Evolutionary conservation across 1,284 basidiomycete genomes (phyloP).

Genomic region (Malassezia caprae): DNA sequence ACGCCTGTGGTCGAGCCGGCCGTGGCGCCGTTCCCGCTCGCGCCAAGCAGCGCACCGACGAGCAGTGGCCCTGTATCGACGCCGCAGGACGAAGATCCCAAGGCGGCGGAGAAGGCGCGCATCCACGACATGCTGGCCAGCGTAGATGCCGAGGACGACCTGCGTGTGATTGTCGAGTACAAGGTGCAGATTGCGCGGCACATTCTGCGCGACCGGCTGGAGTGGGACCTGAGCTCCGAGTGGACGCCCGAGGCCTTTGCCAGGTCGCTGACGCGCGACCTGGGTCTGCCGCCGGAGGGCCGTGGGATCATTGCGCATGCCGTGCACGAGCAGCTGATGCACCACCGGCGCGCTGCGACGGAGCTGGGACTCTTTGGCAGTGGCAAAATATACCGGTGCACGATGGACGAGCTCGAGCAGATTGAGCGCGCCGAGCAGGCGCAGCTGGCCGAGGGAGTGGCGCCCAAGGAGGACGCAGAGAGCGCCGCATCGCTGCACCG

Average conservation of each 20-base stretch:
- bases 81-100: not conserved
- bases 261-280: slow-evolving; percentile 66
- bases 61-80: not conserved
- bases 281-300: slow-evolving; percentile 79
- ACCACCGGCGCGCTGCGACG: slow-evolving; percentile 81
- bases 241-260: slow-evolving; percentile 84
- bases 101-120: slow-evolving; percentile 6
- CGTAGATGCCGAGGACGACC: slow-evolving; percentile 34
- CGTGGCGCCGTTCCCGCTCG: not conserved
- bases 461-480: slow-evolving; percentile 14
- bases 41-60: not conserved
- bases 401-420: slow-evolving; percentile 27
- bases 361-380: slow-evolving; percentile 75
- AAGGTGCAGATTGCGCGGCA: slow-evolving; percentile 92
- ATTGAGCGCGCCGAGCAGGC: slow-evolving; percentile 38
- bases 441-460: slow-evolving; percentile 43
- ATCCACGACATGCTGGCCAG: slow-evolving; percentile 18
- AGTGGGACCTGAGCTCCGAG: slow-evolving; percentile 90
- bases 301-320: slow-evolving; percentile 80
- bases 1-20: not conserved
- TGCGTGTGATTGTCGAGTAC: slow-evolving; percentile 55
- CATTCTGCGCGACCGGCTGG: slow-evolving; percentile 85
- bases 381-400: slow-evolving; percentile 26
- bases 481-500: slow-evolving; percentile 49
- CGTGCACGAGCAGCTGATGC: slow-evolving; percentile 83